Percentiles rank a stretch among this genome's conserved stretches.
Conservation (phyloP, 805 yeast species). For the Tetrapisispora taiwanensis region DNA sequence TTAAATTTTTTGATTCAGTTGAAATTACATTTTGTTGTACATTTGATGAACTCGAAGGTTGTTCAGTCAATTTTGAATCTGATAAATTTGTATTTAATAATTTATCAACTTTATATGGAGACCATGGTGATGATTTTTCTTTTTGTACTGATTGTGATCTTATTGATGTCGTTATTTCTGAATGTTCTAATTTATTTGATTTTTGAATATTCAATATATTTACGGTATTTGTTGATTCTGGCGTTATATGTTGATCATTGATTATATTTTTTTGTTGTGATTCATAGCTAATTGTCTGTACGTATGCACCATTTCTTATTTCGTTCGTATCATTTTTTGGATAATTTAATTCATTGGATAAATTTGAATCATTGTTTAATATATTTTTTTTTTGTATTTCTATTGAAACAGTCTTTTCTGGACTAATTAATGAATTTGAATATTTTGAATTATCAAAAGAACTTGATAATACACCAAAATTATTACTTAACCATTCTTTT, state of each 20-base stretch:
- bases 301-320: background rate
- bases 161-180: background rate
- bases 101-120: conserved; percentile 21
- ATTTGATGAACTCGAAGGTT: background rate
- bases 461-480: conserved; percentile 2
- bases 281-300: background rate
- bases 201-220: background rate
- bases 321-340: no score
- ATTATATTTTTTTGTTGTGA: background rate
- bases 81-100: conserved; percentile 2
- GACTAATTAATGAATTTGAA: conserved; percentile 1
- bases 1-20: background rate
- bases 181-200: background rate
- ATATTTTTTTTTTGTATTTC: background rate
- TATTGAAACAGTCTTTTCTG: conserved; percentile 4
- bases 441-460: conserved; percentile 1
- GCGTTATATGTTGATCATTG: background rate
- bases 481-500: conserved; percentile 16
- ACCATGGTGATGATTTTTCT: conserved; percentile 19
- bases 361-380: background rate
- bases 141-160: background rate
- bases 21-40: background rate
- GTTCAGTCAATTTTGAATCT: background rate
- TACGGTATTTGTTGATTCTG: conserved; percentile 1
- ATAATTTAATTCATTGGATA: background rate